Percentiles rank a stretch among this genome's conserved stretches.
phyloP scores from a whole-genome alignment of 176 grass and related monocot genomes.

The Bolboschoenus planiculmis region DNA sequence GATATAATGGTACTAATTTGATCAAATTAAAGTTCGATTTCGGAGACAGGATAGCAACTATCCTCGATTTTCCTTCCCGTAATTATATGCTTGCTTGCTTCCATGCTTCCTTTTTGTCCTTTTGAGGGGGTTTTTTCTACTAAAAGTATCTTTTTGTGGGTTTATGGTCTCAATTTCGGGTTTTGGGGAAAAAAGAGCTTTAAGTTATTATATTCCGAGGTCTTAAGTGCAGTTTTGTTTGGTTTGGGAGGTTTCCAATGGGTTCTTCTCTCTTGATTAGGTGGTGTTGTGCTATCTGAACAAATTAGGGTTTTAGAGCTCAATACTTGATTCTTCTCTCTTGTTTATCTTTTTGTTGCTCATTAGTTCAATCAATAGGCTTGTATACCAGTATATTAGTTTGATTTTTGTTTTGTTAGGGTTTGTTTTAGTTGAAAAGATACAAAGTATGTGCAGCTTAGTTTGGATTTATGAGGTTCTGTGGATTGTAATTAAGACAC shows the following conservation, averaged over 20 bases:
- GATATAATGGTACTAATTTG: background rate
- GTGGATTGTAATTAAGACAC: slow-evolving; percentile 31
- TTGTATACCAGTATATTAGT: background rate
- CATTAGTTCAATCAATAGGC: too few species aligned
- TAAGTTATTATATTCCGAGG: background rate
- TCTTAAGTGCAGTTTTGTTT: background rate
- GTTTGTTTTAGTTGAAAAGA: background rate
- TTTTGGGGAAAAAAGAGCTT: background rate
- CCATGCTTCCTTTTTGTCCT: slow-evolving; percentile 2
- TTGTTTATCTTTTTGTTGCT: too few species aligned
- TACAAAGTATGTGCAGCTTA: slow-evolving; percentile 37
- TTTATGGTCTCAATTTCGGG: background rate
- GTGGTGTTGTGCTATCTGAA: background rate
- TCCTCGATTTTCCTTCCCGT: background rate
- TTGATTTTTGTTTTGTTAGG: background rate
- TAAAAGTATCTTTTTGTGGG: background rate
- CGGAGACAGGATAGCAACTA: background rate
- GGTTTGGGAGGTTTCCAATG: background rate
- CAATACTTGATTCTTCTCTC: background rate
- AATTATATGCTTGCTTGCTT: background rate
- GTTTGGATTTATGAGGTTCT: slow-evolving; percentile 48
- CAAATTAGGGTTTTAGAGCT: background rate
- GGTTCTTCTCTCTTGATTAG: background rate
- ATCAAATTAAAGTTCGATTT: background rate
- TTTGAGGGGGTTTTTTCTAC: background rate